Percentiles rank a stretch among this genome's conserved stretches.
Evolutionary conservation across 225 moss, liverwort and hornwort species (phyloP).

Genomic region (Marchantia paleacea): DNA sequence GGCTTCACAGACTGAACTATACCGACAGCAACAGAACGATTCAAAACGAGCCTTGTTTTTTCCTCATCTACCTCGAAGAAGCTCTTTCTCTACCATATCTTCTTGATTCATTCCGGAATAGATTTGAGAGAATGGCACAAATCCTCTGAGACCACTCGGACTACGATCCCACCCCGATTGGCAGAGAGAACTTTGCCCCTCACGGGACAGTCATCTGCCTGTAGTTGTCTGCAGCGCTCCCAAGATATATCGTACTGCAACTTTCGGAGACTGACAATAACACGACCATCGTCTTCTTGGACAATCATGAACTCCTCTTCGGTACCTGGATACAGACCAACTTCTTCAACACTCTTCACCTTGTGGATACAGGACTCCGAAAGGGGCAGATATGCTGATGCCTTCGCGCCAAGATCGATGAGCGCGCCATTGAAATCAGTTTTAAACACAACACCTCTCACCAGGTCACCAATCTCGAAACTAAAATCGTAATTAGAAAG

Average conservation of each 20-base stretch:
- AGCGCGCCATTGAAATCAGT: slow-evolving; percentile 60
- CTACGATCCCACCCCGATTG: slow-evolving; percentile 88
- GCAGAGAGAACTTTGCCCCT: slow-evolving; percentile 78
- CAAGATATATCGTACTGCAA: slow-evolving; percentile 92
- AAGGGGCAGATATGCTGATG: slow-evolving; percentile 49
- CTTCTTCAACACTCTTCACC: slow-evolving; percentile 49
- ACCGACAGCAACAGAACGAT: slow-evolving; percentile 50
- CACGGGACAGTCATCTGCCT: slow-evolving; percentile 82
- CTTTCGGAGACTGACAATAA: slow-evolving; percentile 87
- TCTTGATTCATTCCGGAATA: slow-evolving; percentile 58
- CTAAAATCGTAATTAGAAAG: slow-evolving; percentile 94
- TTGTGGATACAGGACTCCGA: slow-evolving; percentile 50
- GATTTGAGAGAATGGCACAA: slow-evolving; percentile 93
- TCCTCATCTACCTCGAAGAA: slow-evolving; percentile 59
- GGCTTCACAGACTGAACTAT: slow-evolving; percentile 61
- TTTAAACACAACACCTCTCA: slow-evolving; percentile 84
- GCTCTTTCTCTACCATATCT: slow-evolving; percentile 54
- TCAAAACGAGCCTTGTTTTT: slow-evolving; percentile 48
- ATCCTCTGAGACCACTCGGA: slow-evolving; percentile 80
- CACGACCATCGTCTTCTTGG: slow-evolving; percentile 63
- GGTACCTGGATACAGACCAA: slow-evolving; percentile 44
- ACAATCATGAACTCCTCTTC: slow-evolving; percentile 57
- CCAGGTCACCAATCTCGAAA: slow-evolving; percentile 88
- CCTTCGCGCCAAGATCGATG: slow-evolving; percentile 55
- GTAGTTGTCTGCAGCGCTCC: slow-evolving; percentile 87